Evolutionary conservation across 805 yeast species (phyloP), one percentile per base, ranked within the genome.

Genomic region (Ogataea populi-albae): DNA sequence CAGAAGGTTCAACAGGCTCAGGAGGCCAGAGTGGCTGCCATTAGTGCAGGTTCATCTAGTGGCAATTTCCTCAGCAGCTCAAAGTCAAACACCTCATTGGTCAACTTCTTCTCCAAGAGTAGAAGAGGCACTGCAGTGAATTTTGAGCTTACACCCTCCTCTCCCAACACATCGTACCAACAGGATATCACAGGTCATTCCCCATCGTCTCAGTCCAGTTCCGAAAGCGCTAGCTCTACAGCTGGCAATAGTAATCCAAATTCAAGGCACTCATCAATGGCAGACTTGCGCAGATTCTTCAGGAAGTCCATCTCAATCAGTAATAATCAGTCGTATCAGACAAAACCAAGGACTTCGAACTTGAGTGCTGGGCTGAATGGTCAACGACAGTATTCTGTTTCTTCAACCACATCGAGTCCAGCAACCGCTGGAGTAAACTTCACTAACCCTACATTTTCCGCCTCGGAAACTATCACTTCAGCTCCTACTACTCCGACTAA

Each of bases 221-320:
- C 40, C 8, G 63, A 58, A 22, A 49, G 57, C 32, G 17, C 34
- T n/a, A n/a, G n/a, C n/a, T n/a, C n/a, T 5, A 27, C 35, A 9
- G 25, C 36, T 23, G 14, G 34, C 4, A 25, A 47, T 8, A 44
- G 44, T 8, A 41, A 71, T 2, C 61, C 72, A 8, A 66, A 63
- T 33, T 64, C 83, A 3, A 71, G 83, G 43, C 89, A 83, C 57
- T 79, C 84, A 29, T 82, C 89, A 6, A 82, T 84, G 81, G 88
- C 84, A 12, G 85, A 83, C 55, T 59, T 84, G 50, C 79, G 83
- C 52, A 66, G 87, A 32, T 83, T 84, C 51, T 84, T 84, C 66
- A 81, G 77, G 43, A 70, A 73, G 37, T 54, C 66, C 6, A 46
- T 43, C n/a, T 47, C 54, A 2, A n/a, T 46, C 7, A n/a, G n/a